Conservation (phyloP, 1,284 basidiomycete genomes). For the Thecaphora thlaspeos region DNA sequence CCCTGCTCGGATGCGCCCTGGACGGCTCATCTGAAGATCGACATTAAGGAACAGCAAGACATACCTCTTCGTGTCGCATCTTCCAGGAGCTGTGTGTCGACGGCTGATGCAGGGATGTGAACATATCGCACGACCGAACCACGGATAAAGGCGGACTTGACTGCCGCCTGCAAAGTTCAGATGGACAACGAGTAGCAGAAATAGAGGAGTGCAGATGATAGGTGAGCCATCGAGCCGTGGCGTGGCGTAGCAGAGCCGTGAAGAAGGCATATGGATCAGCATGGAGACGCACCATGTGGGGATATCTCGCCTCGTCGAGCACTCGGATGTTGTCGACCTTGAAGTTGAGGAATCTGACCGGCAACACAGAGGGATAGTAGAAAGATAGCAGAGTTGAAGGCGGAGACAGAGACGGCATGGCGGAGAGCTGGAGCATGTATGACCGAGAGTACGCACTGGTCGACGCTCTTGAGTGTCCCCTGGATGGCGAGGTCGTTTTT, state of each 20-base stretch:
- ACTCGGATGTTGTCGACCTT: conserved; percentile 91
- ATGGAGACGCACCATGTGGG: conserved; percentile 78
- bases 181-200: neutral
- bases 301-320: conserved; percentile 85
- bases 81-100: conserved; percentile 93
- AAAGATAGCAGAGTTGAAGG: neutral
- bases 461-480: conserved; percentile 93
- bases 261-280: neutral
- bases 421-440: neutral
- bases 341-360: conserved; percentile 85
- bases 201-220: neutral
- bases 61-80: conserved; percentile 88
- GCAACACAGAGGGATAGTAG: no score
- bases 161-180: conserved; percentile 74
- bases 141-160: conserved; percentile 98
- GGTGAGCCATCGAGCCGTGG: no score
- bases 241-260: neutral
- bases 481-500: conserved; percentile 99
- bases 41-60: no score
- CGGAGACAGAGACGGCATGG: neutral
- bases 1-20: no score
- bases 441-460: conserved; percentile 68
- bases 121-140: conserved; percentile 98
- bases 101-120: conserved; percentile 83
- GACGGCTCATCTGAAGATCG: no score